Evolutionary conservation across 257 asterid species (phyloP).

Genomic region (Rauvolfia tetraphylla): DNA sequence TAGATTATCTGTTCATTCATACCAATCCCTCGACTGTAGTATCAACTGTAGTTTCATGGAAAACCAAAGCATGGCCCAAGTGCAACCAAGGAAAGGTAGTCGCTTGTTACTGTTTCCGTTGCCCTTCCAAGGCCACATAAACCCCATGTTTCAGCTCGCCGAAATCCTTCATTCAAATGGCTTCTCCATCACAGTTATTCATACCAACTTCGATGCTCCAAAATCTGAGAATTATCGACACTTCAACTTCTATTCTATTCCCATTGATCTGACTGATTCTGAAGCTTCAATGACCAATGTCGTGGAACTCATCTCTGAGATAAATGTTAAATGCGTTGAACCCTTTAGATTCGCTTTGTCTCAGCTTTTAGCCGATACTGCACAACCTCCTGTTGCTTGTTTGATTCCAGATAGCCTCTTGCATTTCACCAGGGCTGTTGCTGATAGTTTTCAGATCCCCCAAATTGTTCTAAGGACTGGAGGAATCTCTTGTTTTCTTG

Average conservation of each 20-base stretch:
- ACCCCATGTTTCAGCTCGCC: conserved; percentile 22
- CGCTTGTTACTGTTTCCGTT: conserved; percentile 17
- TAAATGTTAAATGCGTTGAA: conserved; percentile 5
- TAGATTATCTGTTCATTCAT: no score
- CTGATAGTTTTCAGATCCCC: conserved; percentile 10
- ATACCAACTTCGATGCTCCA: conserved; percentile 8
- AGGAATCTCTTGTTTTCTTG: conserved; percentile 18
- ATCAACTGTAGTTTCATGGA: background rate
- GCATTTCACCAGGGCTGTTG: conserved; percentile 18
- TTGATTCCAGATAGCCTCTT: conserved; percentile 22
- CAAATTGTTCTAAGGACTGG: conserved; percentile 25
- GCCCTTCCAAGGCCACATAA: conserved; percentile 26
- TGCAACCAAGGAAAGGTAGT: background rate
- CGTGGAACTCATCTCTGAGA: background rate
- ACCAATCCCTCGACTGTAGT: no score
- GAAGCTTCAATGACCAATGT: conserved; percentile 8
- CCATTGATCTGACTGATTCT: conserved; percentile 8
- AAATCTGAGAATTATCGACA: background rate
- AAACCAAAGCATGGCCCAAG: background rate
- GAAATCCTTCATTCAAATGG: conserved; percentile 20
- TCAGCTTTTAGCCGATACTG: conserved; percentile 4
- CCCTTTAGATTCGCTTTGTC: conserved; percentile 14
- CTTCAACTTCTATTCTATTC: conserved; percentile 12
- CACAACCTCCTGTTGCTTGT: conserved; percentile 13
- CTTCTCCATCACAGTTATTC: conserved; percentile 21